Evolutionary conservation across 2,329 filamentous ascomycete species (phyloP), one percentile per base, ranked within the genome.

Genomic region (Calonectria ilicicola): DNA sequence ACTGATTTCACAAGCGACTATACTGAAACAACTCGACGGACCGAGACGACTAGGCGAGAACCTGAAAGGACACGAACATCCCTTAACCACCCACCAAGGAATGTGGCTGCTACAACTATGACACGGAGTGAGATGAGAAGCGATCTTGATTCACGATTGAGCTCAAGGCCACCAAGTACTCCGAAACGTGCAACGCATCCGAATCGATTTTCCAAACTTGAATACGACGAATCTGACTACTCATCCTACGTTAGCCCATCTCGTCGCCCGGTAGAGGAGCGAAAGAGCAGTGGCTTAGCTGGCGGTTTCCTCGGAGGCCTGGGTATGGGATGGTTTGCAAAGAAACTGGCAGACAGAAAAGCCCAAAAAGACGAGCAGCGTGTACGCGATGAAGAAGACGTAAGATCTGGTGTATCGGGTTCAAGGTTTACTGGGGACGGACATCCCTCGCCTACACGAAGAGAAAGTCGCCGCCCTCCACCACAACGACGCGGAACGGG

Each of bases 401-500:
- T 84, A 75, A 88, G 91, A 66, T 89, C 91, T 26, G 89, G 94
- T 6, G 90, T 89, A 42, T 88, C 89, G 38, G 87, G 89, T n/a
- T 90, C 91, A 26, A 88, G 88, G 77, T 95, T 91, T 73, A 95
- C 93, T 2, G 93, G 91, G 32, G 94, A 95, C 80, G 92, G 92
- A 29, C 87, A 89, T 72, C 85, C 86, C 3, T 87, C 87, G 19
- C 88, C 90, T 2, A 82, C 86, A 0, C 84, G 88, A 60, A 84
- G 77, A 46, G 72, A 78, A 35, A 77, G 79, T 19, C 82, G 81
- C 5, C 80, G 83, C n/a, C 78, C 80, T 10, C 77, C 77, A 14
- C 76, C 80, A 7, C 68, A 74, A 14, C 75, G 84, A 75, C 83
- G 82, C 5, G 76, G 77, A 17, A 82, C 82, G 12, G 81, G 80